These are phyloP conservation scores for Rhizophagus sp. DNA, from an alignment of 192 early-diverging fungal genomes.

Conservation along the genomic window DNA sequence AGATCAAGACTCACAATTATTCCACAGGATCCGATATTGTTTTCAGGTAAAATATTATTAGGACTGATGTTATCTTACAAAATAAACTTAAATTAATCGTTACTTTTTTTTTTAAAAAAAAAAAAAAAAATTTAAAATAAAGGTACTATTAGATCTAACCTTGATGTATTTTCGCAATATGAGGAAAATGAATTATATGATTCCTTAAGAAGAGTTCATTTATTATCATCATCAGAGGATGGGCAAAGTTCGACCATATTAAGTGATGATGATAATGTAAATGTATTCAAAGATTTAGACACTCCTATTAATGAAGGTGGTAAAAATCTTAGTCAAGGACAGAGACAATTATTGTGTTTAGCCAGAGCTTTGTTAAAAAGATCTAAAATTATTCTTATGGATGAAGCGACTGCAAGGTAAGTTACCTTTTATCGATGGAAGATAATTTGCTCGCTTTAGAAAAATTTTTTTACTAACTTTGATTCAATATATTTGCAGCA, in stretches of 20 bases:
- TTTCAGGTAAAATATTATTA: slow-evolving; percentile 30
- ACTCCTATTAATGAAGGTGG: slow-evolving; percentile 66
- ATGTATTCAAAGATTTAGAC: slow-evolving; percentile 49
- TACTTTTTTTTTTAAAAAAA: background rate
- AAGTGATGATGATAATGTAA: slow-evolving; percentile 32
- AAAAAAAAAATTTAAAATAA: background rate
- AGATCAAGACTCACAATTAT: slow-evolving; percentile 72
- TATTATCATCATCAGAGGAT: slow-evolving; percentile 44
- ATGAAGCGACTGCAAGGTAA: slow-evolving; percentile 49
- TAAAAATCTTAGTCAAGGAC: slow-evolving; percentile 78
- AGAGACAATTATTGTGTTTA: slow-evolving; percentile 81
- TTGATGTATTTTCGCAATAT: slow-evolving; percentile 76
- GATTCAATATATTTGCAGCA: slow-evolving; percentile 52
- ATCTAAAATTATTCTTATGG: slow-evolving; percentile 54
- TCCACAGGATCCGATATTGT: slow-evolving; percentile 74
- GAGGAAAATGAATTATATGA: slow-evolving; percentile 65
- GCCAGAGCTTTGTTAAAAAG: slow-evolving; percentile 77
- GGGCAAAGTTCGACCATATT: slow-evolving; percentile 22
- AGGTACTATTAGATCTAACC: slow-evolving; percentile 72
- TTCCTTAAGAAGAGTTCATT: slow-evolving; percentile 61
- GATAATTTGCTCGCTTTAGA: no score
- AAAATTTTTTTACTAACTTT: background rate
- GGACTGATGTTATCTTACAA: background rate
- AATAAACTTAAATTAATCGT: background rate
- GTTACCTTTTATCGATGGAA: background rate